Evolutionary conservation across 2,329 filamentous ascomycete genomes (phyloP).

Genomic region (Botrytis cinerea): DNA sequence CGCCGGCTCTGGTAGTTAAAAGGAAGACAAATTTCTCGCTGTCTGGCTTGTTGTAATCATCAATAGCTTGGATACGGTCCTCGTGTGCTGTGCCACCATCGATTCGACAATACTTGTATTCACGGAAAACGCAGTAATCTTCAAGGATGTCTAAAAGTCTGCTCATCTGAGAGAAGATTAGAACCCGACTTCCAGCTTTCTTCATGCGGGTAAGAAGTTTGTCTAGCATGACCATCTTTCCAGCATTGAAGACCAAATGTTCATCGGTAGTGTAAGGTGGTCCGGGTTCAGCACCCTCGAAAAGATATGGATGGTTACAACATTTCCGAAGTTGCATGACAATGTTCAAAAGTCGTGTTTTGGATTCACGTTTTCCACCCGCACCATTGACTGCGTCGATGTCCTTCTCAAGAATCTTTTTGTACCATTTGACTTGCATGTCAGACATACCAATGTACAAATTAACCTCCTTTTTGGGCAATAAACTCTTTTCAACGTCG

Average conservation of each 20-base stretch:
- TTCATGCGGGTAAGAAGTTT: constrained; percentile 83
- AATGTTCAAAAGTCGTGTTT: constrained; percentile 95
- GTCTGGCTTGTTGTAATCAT: constrained; percentile 94
- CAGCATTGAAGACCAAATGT: constrained; percentile 88
- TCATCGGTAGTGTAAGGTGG: constrained; percentile 98
- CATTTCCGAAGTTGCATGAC: constrained; percentile 99
- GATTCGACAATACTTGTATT: constrained; percentile 95
- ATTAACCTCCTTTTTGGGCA: constrained; percentile 97
- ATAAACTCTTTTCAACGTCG: constrained; percentile 94
- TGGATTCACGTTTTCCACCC: constrained; percentile 93
- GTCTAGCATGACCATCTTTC: constrained; percentile 97
- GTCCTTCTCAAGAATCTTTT: constrained; percentile 98
- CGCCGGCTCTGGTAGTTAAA: constrained; percentile 91
- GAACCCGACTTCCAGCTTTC: constrained; percentile 85
- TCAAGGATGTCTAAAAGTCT: constrained; percentile 95
- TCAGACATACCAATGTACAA: constrained; percentile 98
- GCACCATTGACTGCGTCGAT: constrained; percentile 98
- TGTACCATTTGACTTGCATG: constrained; percentile 99
- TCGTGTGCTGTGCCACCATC: constrained; percentile 96
- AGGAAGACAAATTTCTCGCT: constrained; percentile 98
- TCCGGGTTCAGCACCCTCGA: constrained; percentile 94
- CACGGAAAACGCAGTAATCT: constrained; percentile 95
- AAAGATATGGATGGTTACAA: constrained; percentile 97
- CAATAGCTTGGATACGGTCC: constrained; percentile 94
- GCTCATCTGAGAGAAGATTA: constrained; percentile 99